Base-by-base conservation (phyloP, 768 basidiomycete genomes). In the Lentinula boryana region DNA sequence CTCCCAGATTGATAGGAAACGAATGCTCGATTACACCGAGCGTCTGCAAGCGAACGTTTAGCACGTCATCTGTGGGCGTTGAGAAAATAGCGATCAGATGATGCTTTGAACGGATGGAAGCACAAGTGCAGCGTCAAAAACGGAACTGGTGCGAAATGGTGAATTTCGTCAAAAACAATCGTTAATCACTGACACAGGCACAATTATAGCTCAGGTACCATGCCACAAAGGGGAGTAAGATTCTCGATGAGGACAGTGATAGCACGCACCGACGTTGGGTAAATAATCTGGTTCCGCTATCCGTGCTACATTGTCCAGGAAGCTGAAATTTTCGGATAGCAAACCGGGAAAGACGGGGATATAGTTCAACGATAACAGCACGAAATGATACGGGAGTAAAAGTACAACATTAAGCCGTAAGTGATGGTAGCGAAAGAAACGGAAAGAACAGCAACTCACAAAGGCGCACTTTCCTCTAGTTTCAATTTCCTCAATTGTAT, bases 31-130 rank as follows among this genome's bases (percentile, higher is more conserved):
- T 83, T 21, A 93, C 85, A 2, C 91, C 91, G 12, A 93, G 73
- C 0, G 91, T 92, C 73, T 90, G 90, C 36, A 93, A 73, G 23
- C 91, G 87, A 60, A 89, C 89, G 60, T 87, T 85, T 13, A 93
- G 78, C 59, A 93, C 80, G 70, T 93, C 91, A 64, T 84, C 91
- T 91, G 68, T 38, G 27, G 27, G 27, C 27, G 27, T 27, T 27
- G 27, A 27, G 27, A 27, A 27, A 27, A 27, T 27, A 27, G 27
- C 27, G 27, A 27, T 27, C 27, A 27, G 27, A 27, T 27, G 27
- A 27, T 27, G 27, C 27, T 27, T 27, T 27, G 27, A 3, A 27
- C 27, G 3, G 27, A 4, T 27, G 27, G 27, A 27, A 27, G 27
- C 27, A 27, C 27, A 27, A 27, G 27, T 3, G 27, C 27, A 27